phyloP scores from a whole-genome alignment of 2,329 filamentous ascomycete genomes.

The Didymella keratinophila region DNA sequence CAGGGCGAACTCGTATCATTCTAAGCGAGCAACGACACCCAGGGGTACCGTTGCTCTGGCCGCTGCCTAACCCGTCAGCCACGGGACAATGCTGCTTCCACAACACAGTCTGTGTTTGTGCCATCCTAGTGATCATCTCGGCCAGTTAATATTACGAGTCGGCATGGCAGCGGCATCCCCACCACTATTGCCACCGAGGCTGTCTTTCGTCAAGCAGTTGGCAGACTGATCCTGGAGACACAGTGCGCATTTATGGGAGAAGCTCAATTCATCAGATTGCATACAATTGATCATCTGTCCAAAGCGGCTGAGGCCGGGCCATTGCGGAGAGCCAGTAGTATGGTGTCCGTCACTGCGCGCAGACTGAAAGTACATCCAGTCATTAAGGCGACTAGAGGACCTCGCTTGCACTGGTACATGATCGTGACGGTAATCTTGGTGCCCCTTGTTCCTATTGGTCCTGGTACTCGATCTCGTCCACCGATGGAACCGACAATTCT shows the following conservation, averaged over 20 bases:
- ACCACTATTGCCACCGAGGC: conserved; percentile 25
- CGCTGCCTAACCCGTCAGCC: conserved; percentile 34
- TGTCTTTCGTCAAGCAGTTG: conserved; percentile 16
- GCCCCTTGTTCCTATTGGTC: conserved; percentile 4
- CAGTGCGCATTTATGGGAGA: not conserved
- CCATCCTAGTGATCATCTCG: conserved; percentile 41
- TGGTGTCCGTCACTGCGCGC: not conserved
- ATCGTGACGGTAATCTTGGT: not conserved
- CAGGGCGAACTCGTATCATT: conserved; percentile 32
- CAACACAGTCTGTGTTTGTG: conserved; percentile 29
- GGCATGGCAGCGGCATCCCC: conserved; percentile 36
- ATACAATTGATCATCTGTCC: not conserved
- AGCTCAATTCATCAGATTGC: not conserved
- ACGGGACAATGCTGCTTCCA: conserved; percentile 40
- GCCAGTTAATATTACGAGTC: conserved; percentile 31
- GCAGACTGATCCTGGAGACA: not conserved
- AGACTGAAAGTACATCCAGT: not conserved
- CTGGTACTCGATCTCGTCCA: conserved; percentile 1
- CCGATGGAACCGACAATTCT: conserved; percentile 1
- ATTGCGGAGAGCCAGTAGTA: not conserved
- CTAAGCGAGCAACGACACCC: conserved; percentile 36
- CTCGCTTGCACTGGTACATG: conserved; percentile 9
- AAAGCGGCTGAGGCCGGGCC: not conserved
- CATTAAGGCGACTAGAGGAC: not conserved
- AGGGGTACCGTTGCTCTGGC: conserved; percentile 41